Conservation (phyloP, 169 alveolate species). For the Pseudocohnilembus persalinus region DNA sequence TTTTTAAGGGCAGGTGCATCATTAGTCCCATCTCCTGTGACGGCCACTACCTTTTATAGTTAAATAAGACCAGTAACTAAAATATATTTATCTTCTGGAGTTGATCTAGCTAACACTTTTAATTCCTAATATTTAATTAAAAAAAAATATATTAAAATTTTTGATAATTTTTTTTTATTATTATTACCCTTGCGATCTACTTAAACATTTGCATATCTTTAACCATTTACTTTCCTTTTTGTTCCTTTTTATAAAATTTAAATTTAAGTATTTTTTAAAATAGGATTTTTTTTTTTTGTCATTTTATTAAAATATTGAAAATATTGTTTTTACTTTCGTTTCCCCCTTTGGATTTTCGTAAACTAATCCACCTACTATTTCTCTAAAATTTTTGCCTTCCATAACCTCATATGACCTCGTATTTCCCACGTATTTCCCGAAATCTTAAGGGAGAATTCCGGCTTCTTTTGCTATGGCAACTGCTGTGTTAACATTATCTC, state of each 20-base stretch:
- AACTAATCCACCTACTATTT: slow-evolving; percentile 62
- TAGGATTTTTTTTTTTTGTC: slow-evolving; percentile 5
- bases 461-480: slow-evolving; percentile 74
- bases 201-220: slow-evolving; percentile 62
- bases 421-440: background rate
- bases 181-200: slow-evolving; percentile 33
- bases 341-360: slow-evolving; percentile 23
- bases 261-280: background rate
- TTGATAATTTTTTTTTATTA: too few relatives aligned
- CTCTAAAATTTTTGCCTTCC: slow-evolving; percentile 75
- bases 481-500: slow-evolving; percentile 78
- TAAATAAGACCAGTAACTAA: slow-evolving; percentile 72
- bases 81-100: slow-evolving; percentile 81
- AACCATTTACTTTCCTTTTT: slow-evolving; percentile 50
- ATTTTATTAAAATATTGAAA: background rate
- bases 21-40: slow-evolving; percentile 91
- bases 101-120: slow-evolving; percentile 83
- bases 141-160: too few relatives aligned
- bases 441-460: slow-evolving; percentile 52
- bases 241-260: background rate
- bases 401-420: slow-evolving; percentile 43
- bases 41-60: slow-evolving; percentile 84
- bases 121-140: slow-evolving; percentile 28
- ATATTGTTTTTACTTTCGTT: background rate
- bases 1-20: slow-evolving; percentile 92